Evolutionary conservation across 805 yeast genomes (phyloP).

Genomic region (Cyberlindnera suaveolens): DNA sequence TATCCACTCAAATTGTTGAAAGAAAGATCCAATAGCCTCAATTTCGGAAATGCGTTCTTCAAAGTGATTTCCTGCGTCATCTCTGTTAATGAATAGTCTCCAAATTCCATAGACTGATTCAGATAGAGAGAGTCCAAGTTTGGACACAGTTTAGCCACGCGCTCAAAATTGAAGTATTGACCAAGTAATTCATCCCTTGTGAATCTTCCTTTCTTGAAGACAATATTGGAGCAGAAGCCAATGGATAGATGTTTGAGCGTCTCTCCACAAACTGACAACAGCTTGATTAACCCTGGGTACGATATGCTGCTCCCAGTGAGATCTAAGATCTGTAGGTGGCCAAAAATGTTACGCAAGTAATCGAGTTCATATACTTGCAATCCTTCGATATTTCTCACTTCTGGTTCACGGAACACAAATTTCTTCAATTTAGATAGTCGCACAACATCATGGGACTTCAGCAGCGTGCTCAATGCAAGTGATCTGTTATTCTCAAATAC

Average conservation of each 20-base stretch:
- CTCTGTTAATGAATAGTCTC: slow-evolving; percentile 17
- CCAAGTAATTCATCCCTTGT: slow-evolving; percentile 6
- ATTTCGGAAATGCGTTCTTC: not conserved
- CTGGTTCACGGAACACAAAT: slow-evolving; percentile 17
- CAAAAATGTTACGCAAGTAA: slow-evolving; percentile 13
- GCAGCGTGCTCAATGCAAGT: slow-evolving; percentile 13
- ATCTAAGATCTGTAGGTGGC: slow-evolving; percentile 12
- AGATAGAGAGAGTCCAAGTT: slow-evolving; percentile 13
- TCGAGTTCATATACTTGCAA: slow-evolving; percentile 8
- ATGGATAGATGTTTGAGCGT: slow-evolving; percentile 12
- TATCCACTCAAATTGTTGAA: slow-evolving; percentile 20
- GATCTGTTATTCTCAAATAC: slow-evolving; percentile 18
- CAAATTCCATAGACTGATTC: slow-evolving; percentile 20
- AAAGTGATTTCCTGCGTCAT: slow-evolving; percentile 8
- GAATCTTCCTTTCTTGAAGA: slow-evolving; percentile 14
- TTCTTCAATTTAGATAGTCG: slow-evolving; percentile 6
- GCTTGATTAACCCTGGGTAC: slow-evolving; percentile 14
- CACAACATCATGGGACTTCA: slow-evolving; percentile 15
- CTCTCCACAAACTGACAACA: slow-evolving; percentile 11
- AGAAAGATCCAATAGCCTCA: slow-evolving; percentile 19
- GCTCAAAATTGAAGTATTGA: slow-evolving; percentile 17
- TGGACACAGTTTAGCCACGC: slow-evolving; percentile 14
- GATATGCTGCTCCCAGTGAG: slow-evolving; percentile 22
- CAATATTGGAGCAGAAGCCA: slow-evolving; percentile 19
- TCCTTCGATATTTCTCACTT: slow-evolving; percentile 13